These are phyloP conservation scores for Phoma herbarum DNA, from an alignment of 2,329 filamentous ascomycete genomes.

Conservation along the genomic window DNA sequence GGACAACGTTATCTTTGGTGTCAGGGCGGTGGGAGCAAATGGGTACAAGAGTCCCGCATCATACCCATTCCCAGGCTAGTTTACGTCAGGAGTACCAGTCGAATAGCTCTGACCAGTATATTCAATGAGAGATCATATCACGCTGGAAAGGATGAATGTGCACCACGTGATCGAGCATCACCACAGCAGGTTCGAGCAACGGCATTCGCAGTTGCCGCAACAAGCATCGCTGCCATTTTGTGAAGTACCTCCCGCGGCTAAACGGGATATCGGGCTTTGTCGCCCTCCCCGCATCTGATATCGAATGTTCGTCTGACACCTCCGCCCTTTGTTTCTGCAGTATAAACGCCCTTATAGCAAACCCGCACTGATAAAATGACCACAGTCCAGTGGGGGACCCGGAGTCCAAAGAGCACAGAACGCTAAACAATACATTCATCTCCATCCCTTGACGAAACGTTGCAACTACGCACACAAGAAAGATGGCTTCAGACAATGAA, in stretches of 20 bases:
- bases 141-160: too few species aligned
- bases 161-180: not conserved
- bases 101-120: not conserved
- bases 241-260: not conserved
- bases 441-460: not conserved
- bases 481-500: not conserved
- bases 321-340: not conserved
- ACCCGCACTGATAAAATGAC: not conserved
- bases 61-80: constrained; percentile 52
- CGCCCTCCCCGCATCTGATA: not conserved
- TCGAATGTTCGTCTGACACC: not conserved
- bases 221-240: not conserved
- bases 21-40: constrained; percentile 61
- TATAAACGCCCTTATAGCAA: not conserved
- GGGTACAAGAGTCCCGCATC: constrained; percentile 62
- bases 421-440: not conserved
- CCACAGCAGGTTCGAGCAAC: not conserved
- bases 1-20: constrained; percentile 67
- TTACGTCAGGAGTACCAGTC: not conserved
- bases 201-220: not conserved
- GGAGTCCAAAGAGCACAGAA: not conserved
- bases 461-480: not conserved
- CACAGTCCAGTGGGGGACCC: not conserved
- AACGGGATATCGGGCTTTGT: not conserved
- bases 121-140: too few species aligned